A percentile compares a stretch with the other conserved stretches of the same genome.
Conservation (phyloP, 2,329 filamentous ascomycete species). For the Fusarium nurragi region DNA sequence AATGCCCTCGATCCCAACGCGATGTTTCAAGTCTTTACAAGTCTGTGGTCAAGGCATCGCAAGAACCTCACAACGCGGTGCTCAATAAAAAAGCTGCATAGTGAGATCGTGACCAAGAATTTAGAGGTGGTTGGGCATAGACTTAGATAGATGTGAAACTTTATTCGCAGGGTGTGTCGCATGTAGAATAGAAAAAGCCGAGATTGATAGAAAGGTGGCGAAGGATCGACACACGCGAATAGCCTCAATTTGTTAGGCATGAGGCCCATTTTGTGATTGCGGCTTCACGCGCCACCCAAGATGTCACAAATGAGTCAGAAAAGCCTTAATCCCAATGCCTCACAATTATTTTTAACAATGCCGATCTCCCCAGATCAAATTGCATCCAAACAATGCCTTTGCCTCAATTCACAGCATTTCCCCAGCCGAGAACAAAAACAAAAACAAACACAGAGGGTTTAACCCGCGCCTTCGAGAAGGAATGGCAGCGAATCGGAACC, state of each 20-base stretch:
- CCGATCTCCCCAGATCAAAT: background rate
- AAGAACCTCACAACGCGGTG: background rate
- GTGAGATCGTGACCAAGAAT: background rate
- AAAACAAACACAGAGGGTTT: background rate
- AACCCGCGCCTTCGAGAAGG: constrained; percentile 16
- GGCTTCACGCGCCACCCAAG: background rate
- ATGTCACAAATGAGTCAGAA: constrained; percentile 4
- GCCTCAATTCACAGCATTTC: constrained; percentile 7
- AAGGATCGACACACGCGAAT: constrained; percentile 17
- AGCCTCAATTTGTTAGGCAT: constrained; percentile 20
- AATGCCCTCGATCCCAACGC: background rate
- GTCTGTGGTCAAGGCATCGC: background rate
- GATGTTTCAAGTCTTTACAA: background rate
- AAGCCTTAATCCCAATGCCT: background rate
- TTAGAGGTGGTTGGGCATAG: constrained; percentile 23
- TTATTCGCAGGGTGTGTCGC: constrained; percentile 17
- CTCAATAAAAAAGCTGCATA: too few relatives aligned
- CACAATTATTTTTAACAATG: constrained; percentile 1
- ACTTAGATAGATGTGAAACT: constrained; percentile 15
- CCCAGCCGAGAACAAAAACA: background rate
- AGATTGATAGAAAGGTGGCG: constrained; percentile 18
- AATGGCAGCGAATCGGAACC: constrained; percentile 33
- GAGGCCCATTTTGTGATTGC: constrained; percentile 1
- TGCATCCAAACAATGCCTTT: constrained; percentile 2
- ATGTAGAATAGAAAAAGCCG: background rate